Conservation (phyloP, 2,329 filamentous ascomycete species). For the Bipolaris cookei region DNA sequence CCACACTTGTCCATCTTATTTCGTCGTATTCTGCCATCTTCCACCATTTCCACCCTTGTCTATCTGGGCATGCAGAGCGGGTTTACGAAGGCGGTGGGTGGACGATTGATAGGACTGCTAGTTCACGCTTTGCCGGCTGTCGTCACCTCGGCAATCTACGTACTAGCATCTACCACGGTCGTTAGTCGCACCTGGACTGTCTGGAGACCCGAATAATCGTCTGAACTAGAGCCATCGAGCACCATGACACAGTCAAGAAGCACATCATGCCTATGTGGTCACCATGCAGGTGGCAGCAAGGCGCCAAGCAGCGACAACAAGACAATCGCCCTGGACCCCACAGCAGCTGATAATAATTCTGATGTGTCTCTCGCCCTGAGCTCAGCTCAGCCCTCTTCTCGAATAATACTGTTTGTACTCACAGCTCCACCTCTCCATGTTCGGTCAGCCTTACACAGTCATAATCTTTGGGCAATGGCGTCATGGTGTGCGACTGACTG, state of each 20-base stretch:
- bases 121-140: conserved; percentile 6
- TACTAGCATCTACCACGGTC: background rate
- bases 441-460: conserved; percentile 13
- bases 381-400: conserved; percentile 5
- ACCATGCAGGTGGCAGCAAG: conserved; percentile 15
- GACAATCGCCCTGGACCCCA: conserved; percentile 6
- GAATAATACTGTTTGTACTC: background rate
- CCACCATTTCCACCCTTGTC: conserved; percentile 1
- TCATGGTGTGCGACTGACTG: conserved; percentile 2
- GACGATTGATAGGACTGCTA: background rate
- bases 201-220: background rate
- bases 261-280: conserved; percentile 3
- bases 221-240: conserved; percentile 3
- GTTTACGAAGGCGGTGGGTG: background rate
- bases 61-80: background rate
- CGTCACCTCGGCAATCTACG: background rate
- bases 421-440: conserved; percentile 7
- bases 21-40: conserved; percentile 3
- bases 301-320: conserved; percentile 1
- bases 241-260: conserved; percentile 16
- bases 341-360: conserved; percentile 15
- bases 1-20: conserved; percentile 9
- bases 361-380: conserved; percentile 7
- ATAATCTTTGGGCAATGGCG: background rate
- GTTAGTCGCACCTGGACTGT: background rate